Evolutionary conservation across 768 basidiomycete genomes (phyloP).

Genomic region (Boletus rubescentipes): DNA sequence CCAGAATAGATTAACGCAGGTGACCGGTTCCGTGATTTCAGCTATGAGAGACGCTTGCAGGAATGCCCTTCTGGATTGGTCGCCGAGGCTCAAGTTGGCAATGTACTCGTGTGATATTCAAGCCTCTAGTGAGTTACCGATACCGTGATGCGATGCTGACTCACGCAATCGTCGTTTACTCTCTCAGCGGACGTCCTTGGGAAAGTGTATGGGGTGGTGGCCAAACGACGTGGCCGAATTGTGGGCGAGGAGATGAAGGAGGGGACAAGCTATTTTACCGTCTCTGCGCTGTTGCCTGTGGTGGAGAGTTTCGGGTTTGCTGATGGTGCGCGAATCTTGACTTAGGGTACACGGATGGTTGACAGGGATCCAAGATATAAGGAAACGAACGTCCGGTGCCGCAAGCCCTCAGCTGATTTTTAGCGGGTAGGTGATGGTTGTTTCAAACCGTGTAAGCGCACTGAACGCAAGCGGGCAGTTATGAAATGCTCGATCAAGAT

Average conservation of each 20-base stretch:
- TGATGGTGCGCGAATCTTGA: conserved; percentile 58
- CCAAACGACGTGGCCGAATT: conserved; percentile 87
- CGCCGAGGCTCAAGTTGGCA: conserved; percentile 92
- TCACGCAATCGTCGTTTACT: not conserved
- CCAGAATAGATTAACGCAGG: conserved; percentile 77
- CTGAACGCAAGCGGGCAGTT: conserved; percentile 46
- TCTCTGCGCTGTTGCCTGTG: conserved; percentile 88
- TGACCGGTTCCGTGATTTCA: conserved; percentile 89
- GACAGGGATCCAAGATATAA: conserved; percentile 64
- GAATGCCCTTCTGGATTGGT: conserved; percentile 93
- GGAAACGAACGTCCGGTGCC: conserved; percentile 93
- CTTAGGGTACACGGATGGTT: not conserved
- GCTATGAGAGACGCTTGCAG: conserved; percentile 87
- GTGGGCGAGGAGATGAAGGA: conserved; percentile 99
- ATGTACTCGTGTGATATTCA: conserved; percentile 99
- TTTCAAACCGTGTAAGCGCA: not conserved
- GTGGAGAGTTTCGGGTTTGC: conserved; percentile 98
- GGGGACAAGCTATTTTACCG: conserved; percentile 91
- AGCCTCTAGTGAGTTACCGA: conserved; percentile 74
- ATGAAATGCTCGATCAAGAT: conserved; percentile 90
- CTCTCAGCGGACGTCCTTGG: conserved; percentile 88
- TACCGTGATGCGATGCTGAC: conserved; percentile 8
- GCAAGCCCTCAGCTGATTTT: conserved; percentile 98
- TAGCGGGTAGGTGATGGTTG: conserved; percentile 63
- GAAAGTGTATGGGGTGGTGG: conserved; percentile 95